Percentiles rank a stretch among this genome's conserved stretches.
Evolutionary conservation across 2,329 filamentous ascomycete species (phyloP).

Genomic region (Pestalotiopsis sp.): DNA sequence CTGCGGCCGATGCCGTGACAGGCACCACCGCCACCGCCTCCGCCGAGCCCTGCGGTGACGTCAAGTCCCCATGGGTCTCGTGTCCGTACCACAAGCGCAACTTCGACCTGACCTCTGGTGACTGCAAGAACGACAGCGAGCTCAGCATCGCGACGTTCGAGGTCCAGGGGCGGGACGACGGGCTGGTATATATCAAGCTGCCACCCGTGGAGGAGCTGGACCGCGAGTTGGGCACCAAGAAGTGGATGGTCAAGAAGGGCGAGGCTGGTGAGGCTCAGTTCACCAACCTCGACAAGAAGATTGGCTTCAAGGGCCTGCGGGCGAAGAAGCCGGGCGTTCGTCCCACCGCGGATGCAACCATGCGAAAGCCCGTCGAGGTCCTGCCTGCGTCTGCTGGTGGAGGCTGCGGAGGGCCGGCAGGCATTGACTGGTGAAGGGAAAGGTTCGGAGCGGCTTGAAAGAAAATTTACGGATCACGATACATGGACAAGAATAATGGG

Average conservation of each 20-base stretch:
- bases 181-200: slow-evolving; percentile 78
- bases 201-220: slow-evolving; percentile 83
- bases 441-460: background rate
- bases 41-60: slow-evolving; percentile 17
- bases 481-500: background rate
- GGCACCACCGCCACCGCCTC: slow-evolving; percentile 22
- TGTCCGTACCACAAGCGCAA: slow-evolving; percentile 92
- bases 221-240: slow-evolving; percentile 72
- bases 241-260: slow-evolving; percentile 77
- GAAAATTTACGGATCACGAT: background rate
- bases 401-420: slow-evolving; percentile 39
- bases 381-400: slow-evolving; percentile 30
- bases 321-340: slow-evolving; percentile 45
- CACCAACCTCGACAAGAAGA: slow-evolving; percentile 48
- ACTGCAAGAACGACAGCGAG: slow-evolving; percentile 73
- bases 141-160: slow-evolving; percentile 84
- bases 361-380: slow-evolving; percentile 41
- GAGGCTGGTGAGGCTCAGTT: slow-evolving; percentile 51
- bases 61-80: slow-evolving; percentile 71
- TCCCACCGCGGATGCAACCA: slow-evolving; percentile 33
- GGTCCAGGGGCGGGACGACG: slow-evolving; percentile 72
- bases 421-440: slow-evolving; percentile 47
- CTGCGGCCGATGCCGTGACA: slow-evolving; percentile 15
- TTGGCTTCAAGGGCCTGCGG: slow-evolving; percentile 45
- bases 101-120: slow-evolving; percentile 73